Percentiles rank a stretch among this genome's conserved stretches.
These are phyloP conservation scores for Pythium phragmitis DNA, from an alignment of 352 stramenopile genomes.

Conservation along the genomic window DNA sequence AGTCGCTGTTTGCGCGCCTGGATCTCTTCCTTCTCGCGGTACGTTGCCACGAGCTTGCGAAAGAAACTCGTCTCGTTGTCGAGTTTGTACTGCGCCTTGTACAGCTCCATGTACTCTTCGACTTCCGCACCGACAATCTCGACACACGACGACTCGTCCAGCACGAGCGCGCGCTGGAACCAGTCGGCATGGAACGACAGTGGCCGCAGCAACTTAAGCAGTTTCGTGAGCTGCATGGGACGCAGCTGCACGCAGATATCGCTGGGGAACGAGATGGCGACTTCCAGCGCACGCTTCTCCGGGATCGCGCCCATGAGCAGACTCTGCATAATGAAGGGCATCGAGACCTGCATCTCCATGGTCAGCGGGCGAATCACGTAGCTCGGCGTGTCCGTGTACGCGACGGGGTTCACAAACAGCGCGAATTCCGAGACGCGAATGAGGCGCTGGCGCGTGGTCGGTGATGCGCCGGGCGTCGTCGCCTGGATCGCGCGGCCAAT, in stretches of 20 bases:
- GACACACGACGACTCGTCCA: slow-evolving; percentile 63
- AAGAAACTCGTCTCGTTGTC: slow-evolving; percentile 51
- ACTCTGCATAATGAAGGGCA: slow-evolving; percentile 67
- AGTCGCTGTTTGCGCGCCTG: slow-evolving; percentile 38
- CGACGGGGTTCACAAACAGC: slow-evolving; percentile 61
- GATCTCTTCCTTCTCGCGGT: slow-evolving; percentile 48
- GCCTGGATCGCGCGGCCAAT: slow-evolving; percentile 38
- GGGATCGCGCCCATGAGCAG: slow-evolving; percentile 49
- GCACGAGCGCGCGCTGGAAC: slow-evolving; percentile 47
- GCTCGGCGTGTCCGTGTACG: slow-evolving; percentile 31
- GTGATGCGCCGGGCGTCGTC: not conserved
- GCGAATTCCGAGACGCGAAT: slow-evolving; percentile 63
- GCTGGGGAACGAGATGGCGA: slow-evolving; percentile 49
- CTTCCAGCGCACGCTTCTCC: slow-evolving; percentile 42
- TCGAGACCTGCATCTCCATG: slow-evolving; percentile 56
- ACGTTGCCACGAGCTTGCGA: slow-evolving; percentile 36
- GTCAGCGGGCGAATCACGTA: slow-evolving; percentile 52
- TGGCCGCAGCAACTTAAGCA: slow-evolving; percentile 56
- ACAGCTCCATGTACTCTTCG: slow-evolving; percentile 65
- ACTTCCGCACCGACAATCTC: slow-evolving; percentile 44
- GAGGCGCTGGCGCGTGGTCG: slow-evolving; percentile 39
- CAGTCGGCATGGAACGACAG: slow-evolving; percentile 73
- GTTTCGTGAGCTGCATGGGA: slow-evolving; percentile 56
- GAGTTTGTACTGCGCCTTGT: slow-evolving; percentile 51
- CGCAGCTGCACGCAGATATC: slow-evolving; percentile 54